Base-by-base conservation (phyloP, 306 rosid genomes). In the Vicia faba region DNA sequence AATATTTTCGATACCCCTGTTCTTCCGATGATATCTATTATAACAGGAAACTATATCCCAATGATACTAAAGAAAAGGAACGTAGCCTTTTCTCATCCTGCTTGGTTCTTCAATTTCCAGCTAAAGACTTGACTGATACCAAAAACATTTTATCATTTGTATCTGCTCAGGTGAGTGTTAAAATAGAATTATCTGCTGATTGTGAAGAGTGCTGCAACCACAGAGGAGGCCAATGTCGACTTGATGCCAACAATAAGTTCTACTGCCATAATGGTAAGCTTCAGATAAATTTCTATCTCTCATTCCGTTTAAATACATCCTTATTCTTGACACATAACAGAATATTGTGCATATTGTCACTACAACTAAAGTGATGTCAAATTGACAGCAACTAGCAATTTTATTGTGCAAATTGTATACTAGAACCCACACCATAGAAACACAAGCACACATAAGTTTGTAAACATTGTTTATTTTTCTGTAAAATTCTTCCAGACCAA, bases 191-290 rank as follows among this genome's bases (percentile, higher is more conserved):
- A 9, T 71, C 81, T 4, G 8, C 26, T 13, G 68, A 68, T 0
- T 82, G 83, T 72, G n/a, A 49, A 2, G 0, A 26, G 3, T 82
- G 81, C 70, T 51, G 7, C 64, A 48, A 71, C 33, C 53, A 6
- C 9, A 56, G 0, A 9, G 51, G 78, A 74, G 83, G 78, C 29
- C 86, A 20, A 25, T 81, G 84, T 44, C 54, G 25, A 5, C 67
- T 76, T 41, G 57, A 63, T 68, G 13, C 0, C 11, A 41, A 72
- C 14, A 8, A 48, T 1, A 31, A 5, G 9, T 76, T 76, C 54
- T 49, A 14, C 41, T 72, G 84, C 25, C 7, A 31, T 18, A 4
- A 15, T 64, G 78, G 80, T 80, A 61, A 3, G 11, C 58, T 59
- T 36, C 15, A 8, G 14, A 61, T 61, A 35, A 20, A 46, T 19